phyloP scores from a whole-genome alignment of 495 filamentous ascomycete genomes.

The Aspergillus diversus region DNA sequence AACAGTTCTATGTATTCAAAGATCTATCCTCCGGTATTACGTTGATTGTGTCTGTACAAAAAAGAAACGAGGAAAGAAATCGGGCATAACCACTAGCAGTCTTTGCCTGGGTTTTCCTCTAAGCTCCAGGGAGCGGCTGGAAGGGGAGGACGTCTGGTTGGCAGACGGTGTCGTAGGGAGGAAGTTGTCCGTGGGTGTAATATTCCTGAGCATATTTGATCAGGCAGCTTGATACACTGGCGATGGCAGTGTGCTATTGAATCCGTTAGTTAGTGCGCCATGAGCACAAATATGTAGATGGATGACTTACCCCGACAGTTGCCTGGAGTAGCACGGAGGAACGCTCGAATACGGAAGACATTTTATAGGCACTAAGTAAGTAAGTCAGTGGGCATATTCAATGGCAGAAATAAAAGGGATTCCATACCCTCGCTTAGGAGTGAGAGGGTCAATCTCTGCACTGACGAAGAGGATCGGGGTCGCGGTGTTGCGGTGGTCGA shows the following conservation, averaged over 20 bases:
- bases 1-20: not conserved
- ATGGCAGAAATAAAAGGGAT: not conserved
- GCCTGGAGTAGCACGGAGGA: constrained; percentile 21
- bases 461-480: constrained; percentile 56
- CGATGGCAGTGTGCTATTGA: constrained; percentile 20
- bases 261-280: not conserved
- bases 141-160: constrained; percentile 8
- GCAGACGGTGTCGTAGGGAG: not conserved
- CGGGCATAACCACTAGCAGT: too few relatives aligned
- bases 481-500: constrained; percentile 30
- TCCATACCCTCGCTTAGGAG: constrained; percentile 36
- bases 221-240: constrained; percentile 6
- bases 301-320: constrained; percentile 4
- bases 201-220: constrained; percentile 6
- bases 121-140: not conserved
- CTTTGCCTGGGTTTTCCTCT: too few relatives aligned
- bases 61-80: not conserved
- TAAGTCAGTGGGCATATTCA: not conserved
- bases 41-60: not conserved
- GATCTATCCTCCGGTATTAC: not conserved
- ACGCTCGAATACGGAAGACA: constrained; percentile 42
- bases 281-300: not conserved
- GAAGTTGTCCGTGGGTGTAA: constrained; percentile 2
- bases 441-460: constrained; percentile 56
- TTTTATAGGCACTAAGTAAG: constrained; percentile 45